Percentiles rank a stretch among this genome's conserved stretches.
Evolutionary conservation across 805 yeast species (phyloP).

Genomic region (Blastobotrys americana): DNA sequence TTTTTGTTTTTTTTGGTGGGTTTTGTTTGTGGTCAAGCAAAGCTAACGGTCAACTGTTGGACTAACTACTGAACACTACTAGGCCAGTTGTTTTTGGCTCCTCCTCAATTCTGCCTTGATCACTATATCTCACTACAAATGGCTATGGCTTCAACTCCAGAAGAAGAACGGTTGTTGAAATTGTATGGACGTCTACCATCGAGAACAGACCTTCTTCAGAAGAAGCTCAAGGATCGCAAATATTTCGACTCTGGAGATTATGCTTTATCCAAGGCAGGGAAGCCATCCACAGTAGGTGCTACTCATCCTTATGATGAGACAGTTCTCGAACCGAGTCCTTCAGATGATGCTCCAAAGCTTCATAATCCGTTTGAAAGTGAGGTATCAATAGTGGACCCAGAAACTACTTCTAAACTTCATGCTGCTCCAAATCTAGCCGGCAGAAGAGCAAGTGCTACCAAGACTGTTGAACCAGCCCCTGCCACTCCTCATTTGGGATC

Average conservation of each 20-base stretch:
- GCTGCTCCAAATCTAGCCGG: not conserved
- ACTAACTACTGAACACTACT: too few species aligned
- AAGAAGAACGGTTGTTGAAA: constrained; percentile 68
- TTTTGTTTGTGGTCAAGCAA: not conserved
- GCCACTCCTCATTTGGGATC: not conserved
- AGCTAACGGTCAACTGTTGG: not conserved
- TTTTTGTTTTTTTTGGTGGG: not conserved
- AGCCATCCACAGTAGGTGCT: constrained; percentile 29
- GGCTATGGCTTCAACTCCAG: too few species aligned
- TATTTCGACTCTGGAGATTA: constrained; percentile 93
- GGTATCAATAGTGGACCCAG: not conserved
- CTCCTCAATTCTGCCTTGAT: too few species aligned
- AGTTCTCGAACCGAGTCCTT: constrained; percentile 9
- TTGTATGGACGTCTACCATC: constrained; percentile 84
- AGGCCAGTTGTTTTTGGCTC: too few species aligned
- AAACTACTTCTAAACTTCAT: not conserved
- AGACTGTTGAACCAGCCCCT: not conserved
- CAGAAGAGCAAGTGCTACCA: not conserved
- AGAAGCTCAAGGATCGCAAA: constrained; percentile 73
- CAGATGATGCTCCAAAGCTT: constrained; percentile 2
- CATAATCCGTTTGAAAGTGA: not conserved
- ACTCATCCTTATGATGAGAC: constrained; percentile 21
- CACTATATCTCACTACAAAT: too few species aligned
- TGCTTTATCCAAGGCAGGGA: constrained; percentile 53
- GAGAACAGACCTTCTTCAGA: constrained; percentile 63